Base-by-base conservation (phyloP, 2,329 filamentous ascomycete species). In the Pyrenophora graminea region DNA sequence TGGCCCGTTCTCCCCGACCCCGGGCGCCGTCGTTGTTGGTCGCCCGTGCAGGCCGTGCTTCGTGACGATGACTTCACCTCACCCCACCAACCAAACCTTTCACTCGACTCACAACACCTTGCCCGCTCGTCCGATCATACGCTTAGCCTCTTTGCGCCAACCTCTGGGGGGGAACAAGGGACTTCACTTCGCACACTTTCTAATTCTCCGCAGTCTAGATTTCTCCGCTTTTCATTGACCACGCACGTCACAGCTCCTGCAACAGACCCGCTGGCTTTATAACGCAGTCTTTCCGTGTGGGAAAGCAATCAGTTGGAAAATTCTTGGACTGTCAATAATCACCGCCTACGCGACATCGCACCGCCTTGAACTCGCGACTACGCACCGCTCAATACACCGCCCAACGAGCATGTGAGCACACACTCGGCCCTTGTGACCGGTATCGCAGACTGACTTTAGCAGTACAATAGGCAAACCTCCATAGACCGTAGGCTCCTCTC, bases 31-130 rank as follows among this genome's bases (percentile, higher is more conserved):
- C 42, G 39, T 19, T 33, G 31, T 36, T 39, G 50, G 27, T 45
- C 37, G 53, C 39, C 43, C 25, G 41, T 33, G 15, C 48, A 53
- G 49, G 27, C 56, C 59, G 56, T 61, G 59, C 59, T 51, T 51
- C 27, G 48, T 45, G 37, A 51, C 48, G 45, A 60, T 45, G 49
- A 38, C 53, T 51, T 55, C 55, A 48, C 48, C 19, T 15, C 34
- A 19, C 49, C 51, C 50, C 49, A 33, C 49, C 39, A 41, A 19
- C 18, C n/a, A 39, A 39, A 18, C 32, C 25, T 36, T 34, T 19
- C 27, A 40, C 33, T 19, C 33, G 18, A 46, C 36, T 34, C 41
- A 53, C 46, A 37, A 43, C 37, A 10, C 30, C 12, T 13, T 18
- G 18, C 48, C 23, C 43, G 32, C 15, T 43, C 34, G 34, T 17